Evolutionary conservation across 345 rosid species (phyloP), one percentile per base, ranked within the genome.

Genomic region (Gynandropsis gynandra): DNA sequence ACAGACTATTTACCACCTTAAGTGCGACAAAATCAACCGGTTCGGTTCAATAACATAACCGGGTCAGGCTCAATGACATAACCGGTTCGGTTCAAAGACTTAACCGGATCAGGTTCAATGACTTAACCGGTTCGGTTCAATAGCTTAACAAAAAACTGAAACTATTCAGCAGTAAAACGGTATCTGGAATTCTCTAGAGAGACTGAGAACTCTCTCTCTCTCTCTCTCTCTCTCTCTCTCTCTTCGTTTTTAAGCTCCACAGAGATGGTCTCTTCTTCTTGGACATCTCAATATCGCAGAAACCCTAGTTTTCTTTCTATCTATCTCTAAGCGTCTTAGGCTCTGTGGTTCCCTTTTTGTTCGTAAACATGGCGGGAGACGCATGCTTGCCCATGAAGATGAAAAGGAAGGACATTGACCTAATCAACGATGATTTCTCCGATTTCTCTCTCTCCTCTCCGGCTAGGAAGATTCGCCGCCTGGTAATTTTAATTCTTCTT

Each of bases 391-490:
- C 54, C 9, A 44, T 27, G 59, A 58, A 67, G 61, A 64, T 65
- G 65, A 83, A 67, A 72, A 67, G 76, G 59, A 85, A 82, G 64
- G 72, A 80, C 4, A 65, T 85, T 4, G 95, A 78, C 16, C 73
- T 69, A 27, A 77, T 80, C 10, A 72, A 70, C 64, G 80, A 88
- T n/a, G 95, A 88, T 0, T 84, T 84, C 75, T 76, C 83, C 31
- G 86, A 87, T 61, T 87, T 87, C 69, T 78, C 88, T 9, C 76
- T 82, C 15, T 80, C 88, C 41, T 75, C 95, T 44, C 97, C 90
- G 4, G 85, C 89, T 32, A 61, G 69, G 13, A 88, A 85, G 68
- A 82, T 82, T 63, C 89, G 92, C 47, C 88, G 95, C 14, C 71
- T 85, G 81, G 95, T 86, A 63, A 4, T n/a, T n/a, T n/a, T n/a